Evolutionary conservation across 768 basidiomycete species (phyloP).

Genomic region (Rhodotorula babjevae): DNA sequence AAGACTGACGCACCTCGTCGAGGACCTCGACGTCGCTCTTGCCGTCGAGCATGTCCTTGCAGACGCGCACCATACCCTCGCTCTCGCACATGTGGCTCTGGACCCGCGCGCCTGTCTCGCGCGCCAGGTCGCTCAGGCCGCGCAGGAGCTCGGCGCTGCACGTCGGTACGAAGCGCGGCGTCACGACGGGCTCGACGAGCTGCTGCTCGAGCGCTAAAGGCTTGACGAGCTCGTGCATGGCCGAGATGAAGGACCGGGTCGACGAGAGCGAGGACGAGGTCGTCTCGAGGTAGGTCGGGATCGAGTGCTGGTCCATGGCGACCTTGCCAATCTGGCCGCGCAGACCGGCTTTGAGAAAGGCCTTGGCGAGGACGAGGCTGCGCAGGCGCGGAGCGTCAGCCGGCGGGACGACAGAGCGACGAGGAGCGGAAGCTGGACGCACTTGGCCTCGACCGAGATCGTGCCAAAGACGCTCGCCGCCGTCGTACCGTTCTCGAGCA

Average conservation of each 20-base stretch:
- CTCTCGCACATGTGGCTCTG: conserved; percentile 84
- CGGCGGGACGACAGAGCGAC: not conserved
- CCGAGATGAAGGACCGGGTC: conserved; percentile 58
- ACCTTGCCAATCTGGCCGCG: conserved; percentile 83
- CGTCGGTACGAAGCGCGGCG: conserved; percentile 84
- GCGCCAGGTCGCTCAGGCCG: conserved; percentile 60
- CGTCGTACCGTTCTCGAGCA: conserved; percentile 71
- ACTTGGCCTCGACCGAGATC: conserved; percentile 78
- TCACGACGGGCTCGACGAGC: conserved; percentile 74
- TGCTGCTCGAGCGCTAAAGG: conserved; percentile 52
- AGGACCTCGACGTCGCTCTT: conserved; percentile 70
- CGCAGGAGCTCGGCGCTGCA: conserved; percentile 67
- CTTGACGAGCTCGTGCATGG: conserved; percentile 52
- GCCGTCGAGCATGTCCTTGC: conserved; percentile 56
- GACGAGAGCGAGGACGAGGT: conserved; percentile 53
- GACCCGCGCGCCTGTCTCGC: conserved; percentile 53
- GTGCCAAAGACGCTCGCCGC: conserved; percentile 77
- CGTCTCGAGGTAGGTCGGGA: conserved; percentile 57
- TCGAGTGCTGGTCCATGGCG: conserved; percentile 71
- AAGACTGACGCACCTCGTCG: conserved; percentile 53
- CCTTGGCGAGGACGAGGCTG: conserved; percentile 72
- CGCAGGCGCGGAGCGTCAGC: not conserved
- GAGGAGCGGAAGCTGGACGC: conserved; percentile 37
- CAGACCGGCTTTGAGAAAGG: conserved; percentile 66
- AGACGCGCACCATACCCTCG: conserved; percentile 69